Base-by-base conservation (phyloP, 2,329 filamentous ascomycete genomes). In the Westerdykella aurantiaca region DNA sequence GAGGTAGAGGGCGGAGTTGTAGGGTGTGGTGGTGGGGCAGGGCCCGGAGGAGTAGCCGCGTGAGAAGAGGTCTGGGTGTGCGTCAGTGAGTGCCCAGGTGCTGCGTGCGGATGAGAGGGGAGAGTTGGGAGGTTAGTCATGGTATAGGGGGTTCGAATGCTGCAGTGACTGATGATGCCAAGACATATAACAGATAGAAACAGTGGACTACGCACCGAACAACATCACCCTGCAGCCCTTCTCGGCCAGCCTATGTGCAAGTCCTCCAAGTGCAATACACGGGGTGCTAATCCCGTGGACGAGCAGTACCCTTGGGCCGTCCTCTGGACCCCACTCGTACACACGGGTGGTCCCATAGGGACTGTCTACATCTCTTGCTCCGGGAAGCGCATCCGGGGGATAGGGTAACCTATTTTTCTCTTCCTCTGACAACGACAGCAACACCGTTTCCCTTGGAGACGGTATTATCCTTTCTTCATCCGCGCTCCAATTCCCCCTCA, bases 251-350 rank as follows among this genome's bases (percentile, higher is more conserved):
- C 75, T 77, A 58, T 80, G 73, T 12, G 84, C 85, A 31, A 93
- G 63, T 34, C 78, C 75, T 2, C 80, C 81, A 14, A 91, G 69
- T 0, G 85, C 77, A 38, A 90, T 71, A 48, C 81, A 82, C 0
- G 88, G 88, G 5, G 87, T 93, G 39, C 81, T 86, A 56, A 93
- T 90, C 5, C 88, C 88, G 64, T 91, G 88, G 13, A 94, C 69
- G 21, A 94, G 70, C 12, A 94, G 69, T 1, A 91, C 81, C 57
- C 83, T 88, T 22, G 80, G 76, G 1, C 86, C 87, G 31, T 76
- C 69, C 46, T 80, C 75, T 0, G 86, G 85, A 0, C 88, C 88
- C 77, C 83, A 93, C 71, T 94, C 88, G 61, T 88, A 91, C 3
- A 87, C 82, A 37, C 83, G 73, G 48, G 87, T 78, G 4, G 71